Base-by-base conservation (phyloP, 2,329 filamentous ascomycete genomes). In the Claviceps monticola region DNA sequence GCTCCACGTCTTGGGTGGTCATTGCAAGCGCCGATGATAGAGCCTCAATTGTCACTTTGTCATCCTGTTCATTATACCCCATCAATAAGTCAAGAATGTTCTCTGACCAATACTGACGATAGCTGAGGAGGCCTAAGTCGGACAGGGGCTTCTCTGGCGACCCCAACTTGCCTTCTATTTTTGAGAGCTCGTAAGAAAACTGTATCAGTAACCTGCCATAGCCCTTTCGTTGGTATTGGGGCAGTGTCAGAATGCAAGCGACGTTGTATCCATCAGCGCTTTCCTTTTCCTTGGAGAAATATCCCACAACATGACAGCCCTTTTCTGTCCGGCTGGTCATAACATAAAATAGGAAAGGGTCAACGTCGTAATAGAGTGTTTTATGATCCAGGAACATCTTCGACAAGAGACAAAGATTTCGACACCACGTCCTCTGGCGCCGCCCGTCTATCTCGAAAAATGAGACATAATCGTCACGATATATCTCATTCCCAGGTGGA, bases 311-410 rank as follows among this genome's bases (percentile, higher is more conserved):
- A 63, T 97, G 93, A 61, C 86, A 93, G 14, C 93, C 93, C 60
- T 89, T 84, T 48, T 95, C 88, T 57, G 90, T 87, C 58, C 86
- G 82, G 42, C 83, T 84, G 26, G 88, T 88, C 91, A 98, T 96
- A 66, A 95, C 91, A 69, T 98, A 98, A 72, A 98, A 98, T 38
- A 98, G 71, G 64, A 98, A 98, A 0, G 93, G 93, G 57, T 98
- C 93, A n/a, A 98, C 93, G 61, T 98, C 93, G 71, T 98, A 98
- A 73, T 96, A 98, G 7, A 98, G 80, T 5, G 93, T 97, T 69
- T 98, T 98, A 67, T 96, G 94, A 58, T 95, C 93, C 39, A 98
- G 76, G 64, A 98, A 98, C 70, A 97, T 87, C 63, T 98, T 98
- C 21, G 86, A 93, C 16, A 98, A 74, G 9, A 98, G 74, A 66